These are phyloP conservation scores for Moesziomyces sp. DNA, from an alignment of 1,284 basidiomycete genomes.

Conservation along the genomic window DNA sequence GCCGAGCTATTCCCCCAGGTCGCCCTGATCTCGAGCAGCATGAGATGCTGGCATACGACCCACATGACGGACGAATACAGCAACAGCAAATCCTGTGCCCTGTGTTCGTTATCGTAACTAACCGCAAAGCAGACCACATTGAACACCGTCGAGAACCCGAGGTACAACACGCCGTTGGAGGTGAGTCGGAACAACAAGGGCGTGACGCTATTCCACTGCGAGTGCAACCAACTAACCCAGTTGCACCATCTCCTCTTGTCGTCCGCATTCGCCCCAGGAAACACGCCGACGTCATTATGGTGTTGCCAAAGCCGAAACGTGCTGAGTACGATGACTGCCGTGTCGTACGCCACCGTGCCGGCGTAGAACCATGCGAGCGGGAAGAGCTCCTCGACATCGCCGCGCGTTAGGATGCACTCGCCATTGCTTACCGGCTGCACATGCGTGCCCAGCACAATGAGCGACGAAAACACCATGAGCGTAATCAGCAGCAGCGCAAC, in stretches of 20 bases:
- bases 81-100: conserved; percentile 48
- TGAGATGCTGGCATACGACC: conserved; percentile 50
- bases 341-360: conserved; percentile 47
- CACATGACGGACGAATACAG: conserved; percentile 55
- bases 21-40: conserved; percentile 48
- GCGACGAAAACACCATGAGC: conserved; percentile 43
- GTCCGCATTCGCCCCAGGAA: conserved; percentile 6
- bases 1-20: conserved; percentile 25
- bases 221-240: conserved; percentile 15
- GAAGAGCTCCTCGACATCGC: conserved; percentile 25
- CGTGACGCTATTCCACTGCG: conserved; percentile 38
- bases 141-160: conserved; percentile 48
- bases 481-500: conserved; percentile 30
- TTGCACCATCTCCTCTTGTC: conserved; percentile 1
- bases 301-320: conserved; percentile 44
- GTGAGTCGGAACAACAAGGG: conserved; percentile 49
- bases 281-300: conserved; percentile 21
- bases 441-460: conserved; percentile 41
- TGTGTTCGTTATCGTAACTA: conserved; percentile 22
- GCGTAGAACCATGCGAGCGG: conserved; percentile 55
- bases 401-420: conserved; percentile 35
- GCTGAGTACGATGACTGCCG: conserved; percentile 40
- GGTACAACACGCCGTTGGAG: conserved; percentile 51
- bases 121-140: conserved; percentile 53
- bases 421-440: conserved; percentile 29